A percentile compares a stretch with the other conserved stretches of the same genome.
These are phyloP conservation scores for Alectoria sarmentosa DNA, from an alignment of 495 filamentous ascomycete genomes.

Conservation along the genomic window DNA sequence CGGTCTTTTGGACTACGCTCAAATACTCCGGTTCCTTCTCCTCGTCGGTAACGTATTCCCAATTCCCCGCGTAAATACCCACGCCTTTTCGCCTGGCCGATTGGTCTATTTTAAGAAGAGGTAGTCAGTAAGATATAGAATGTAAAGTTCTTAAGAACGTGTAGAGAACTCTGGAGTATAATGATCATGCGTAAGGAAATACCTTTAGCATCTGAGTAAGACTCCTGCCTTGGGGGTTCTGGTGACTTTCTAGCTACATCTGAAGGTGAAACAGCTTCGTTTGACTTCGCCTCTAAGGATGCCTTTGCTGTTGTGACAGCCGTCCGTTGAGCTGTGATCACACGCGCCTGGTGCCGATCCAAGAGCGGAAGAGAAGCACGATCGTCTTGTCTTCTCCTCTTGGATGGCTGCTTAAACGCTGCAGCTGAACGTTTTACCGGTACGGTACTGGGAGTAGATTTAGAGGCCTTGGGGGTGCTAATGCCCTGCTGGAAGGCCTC, in stretches of 20 bases:
- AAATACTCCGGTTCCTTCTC: not conserved
- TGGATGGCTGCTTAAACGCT: not conserved
- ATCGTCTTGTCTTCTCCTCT: not conserved
- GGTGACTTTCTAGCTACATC: not conserved
- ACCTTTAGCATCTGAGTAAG: not conserved
- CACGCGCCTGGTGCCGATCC: not conserved
- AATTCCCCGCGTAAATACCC: not conserved
- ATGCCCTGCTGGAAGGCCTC: not conserved
- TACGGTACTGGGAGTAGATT: not conserved
- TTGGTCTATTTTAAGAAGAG: not conserved
- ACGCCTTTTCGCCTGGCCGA: not conserved
- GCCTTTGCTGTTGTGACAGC: not conserved
- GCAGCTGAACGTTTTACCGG: not conserved
- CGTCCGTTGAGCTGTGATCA: not conserved
- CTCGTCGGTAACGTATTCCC: slow-evolving; percentile 1
- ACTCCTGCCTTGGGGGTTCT: not conserved
- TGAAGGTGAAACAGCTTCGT: not conserved
- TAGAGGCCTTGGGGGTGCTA: not conserved
- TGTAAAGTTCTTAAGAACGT: no score
- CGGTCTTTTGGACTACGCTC: not conserved
- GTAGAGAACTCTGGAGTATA: not conserved
- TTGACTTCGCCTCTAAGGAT: not conserved
- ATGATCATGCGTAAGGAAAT: not conserved
- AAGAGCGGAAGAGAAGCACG: not conserved
- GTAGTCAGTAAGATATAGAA: no score